These are phyloP conservation scores for Cornus suecica DNA, from an alignment of 148 eudicot genomes.

Conservation along the genomic window DNA sequence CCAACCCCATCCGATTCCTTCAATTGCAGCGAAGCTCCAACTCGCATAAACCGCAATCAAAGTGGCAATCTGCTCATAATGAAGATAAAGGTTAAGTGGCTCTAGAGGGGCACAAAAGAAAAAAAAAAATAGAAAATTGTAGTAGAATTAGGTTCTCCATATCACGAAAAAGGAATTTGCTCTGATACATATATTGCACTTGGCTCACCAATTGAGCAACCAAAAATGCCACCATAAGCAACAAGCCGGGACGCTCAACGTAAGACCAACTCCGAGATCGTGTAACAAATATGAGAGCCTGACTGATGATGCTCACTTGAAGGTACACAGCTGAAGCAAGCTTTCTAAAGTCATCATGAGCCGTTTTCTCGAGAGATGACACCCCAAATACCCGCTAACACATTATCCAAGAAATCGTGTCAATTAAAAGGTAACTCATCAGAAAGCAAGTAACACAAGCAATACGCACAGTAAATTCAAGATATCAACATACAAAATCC, in stretches of 20 bases:
- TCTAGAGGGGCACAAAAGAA: too few species aligned
- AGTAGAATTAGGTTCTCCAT: not conserved
- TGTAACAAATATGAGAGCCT: slow-evolving; percentile 95
- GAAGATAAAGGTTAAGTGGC: not conserved
- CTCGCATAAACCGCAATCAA: slow-evolving; percentile 95
- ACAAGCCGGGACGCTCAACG: slow-evolving; percentile 82
- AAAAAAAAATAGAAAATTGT: too few species aligned
- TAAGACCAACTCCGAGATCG: slow-evolving; percentile 93
- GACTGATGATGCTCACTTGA: slow-evolving; percentile 97
- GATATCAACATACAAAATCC: not conserved
- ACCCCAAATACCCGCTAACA: slow-evolving; percentile 75
- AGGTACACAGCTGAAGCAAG: slow-evolving; percentile 96
- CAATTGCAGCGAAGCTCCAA: slow-evolving; percentile 90
- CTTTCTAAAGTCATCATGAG: slow-evolving; percentile 59
- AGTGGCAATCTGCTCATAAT: slow-evolving; percentile 73
- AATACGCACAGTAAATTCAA: not conserved
- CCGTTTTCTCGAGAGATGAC: slow-evolving; percentile 72
- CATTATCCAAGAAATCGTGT: not conserved
- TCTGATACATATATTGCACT: not conserved
- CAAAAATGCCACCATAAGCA: slow-evolving; percentile 72
- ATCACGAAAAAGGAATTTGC: not conserved
- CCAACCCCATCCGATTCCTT: slow-evolving; percentile 99
- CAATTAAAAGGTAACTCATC: not conserved
- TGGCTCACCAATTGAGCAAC: slow-evolving; percentile 80
- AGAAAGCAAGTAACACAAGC: slow-evolving; percentile 7